Percentiles rank a stretch among this genome's conserved stretches.
These are phyloP conservation scores for Puccinia triticina DNA, from an alignment of 1,284 basidiomycete species.

Conservation along the genomic window DNA sequence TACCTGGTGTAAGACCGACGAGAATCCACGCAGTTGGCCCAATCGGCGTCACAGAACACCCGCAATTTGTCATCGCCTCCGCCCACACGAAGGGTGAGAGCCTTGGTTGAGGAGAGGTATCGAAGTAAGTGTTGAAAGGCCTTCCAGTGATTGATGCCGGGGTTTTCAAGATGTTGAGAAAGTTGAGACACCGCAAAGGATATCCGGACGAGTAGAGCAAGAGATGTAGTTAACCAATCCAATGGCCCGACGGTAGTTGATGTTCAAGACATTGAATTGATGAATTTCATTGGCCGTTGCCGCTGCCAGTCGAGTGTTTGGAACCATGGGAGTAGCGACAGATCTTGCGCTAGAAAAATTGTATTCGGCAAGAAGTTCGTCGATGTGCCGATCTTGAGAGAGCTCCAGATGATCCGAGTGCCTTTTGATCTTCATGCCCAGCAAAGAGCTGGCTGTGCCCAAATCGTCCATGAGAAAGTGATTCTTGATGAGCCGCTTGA, in stretches of 20 bases:
- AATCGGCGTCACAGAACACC: neutral
- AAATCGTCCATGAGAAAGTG: slow-evolving; percentile 18
- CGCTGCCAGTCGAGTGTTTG: neutral
- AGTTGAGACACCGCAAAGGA: slow-evolving; percentile 31
- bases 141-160: slow-evolving; percentile 4
- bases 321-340: neutral
- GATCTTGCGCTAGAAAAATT: neutral
- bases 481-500: neutral
- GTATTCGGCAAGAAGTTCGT: neutral
- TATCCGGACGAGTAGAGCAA: slow-evolving; percentile 8
- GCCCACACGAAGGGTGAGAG: neutral
- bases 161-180: slow-evolving; percentile 25
- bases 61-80: neutral
- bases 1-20: neutral
- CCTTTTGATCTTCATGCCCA: neutral
- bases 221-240: neutral
- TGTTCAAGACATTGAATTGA: neutral
- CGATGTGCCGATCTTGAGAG: neutral
- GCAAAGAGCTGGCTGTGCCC: neutral
- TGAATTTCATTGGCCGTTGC: neutral
- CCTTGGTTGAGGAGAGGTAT: neutral
- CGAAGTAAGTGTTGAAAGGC: neutral
- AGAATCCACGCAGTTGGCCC: neutral
- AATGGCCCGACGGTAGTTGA: neutral
- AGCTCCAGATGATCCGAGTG: neutral